A percentile compares a stretch with the other conserved stretches of the same genome.
These are phyloP conservation scores for Zangia roseola DNA, from an alignment of 768 basidiomycete genomes.

Conservation along the genomic window DNA sequence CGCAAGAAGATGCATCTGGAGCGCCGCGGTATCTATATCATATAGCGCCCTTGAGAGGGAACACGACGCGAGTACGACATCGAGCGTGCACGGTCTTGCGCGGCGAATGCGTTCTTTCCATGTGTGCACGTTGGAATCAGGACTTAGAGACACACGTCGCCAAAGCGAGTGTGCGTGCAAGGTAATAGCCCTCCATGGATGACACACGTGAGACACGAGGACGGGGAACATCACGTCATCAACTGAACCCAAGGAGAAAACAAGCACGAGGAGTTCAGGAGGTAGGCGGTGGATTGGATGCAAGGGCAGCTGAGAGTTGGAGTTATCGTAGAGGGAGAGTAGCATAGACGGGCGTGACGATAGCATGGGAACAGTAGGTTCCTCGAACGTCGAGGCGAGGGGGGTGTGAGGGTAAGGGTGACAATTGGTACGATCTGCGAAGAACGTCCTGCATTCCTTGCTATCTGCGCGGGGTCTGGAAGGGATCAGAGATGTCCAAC, in stretches of 20 bases:
- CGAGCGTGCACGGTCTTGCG: constrained; percentile 58
- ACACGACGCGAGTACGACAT: constrained; percentile 52
- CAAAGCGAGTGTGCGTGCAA: constrained; percentile 62
- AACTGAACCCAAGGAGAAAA: constrained; percentile 61
- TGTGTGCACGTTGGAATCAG: constrained; percentile 45
- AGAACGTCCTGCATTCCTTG: constrained; percentile 19
- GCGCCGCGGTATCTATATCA: constrained; percentile 47
- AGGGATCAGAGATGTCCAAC: constrained; percentile 4
- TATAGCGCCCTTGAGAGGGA: constrained; percentile 15
- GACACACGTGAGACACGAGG: constrained; percentile 67
- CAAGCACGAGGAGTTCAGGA: constrained; percentile 58
- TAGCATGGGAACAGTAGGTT: constrained; percentile 12
- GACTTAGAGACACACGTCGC: constrained; percentile 55
- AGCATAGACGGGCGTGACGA: constrained; percentile 29
- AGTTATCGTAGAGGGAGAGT: constrained; percentile 23
- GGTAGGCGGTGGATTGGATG: constrained; percentile 62
- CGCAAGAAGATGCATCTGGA: constrained; percentile 57
- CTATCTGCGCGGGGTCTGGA: constrained; percentile 17
- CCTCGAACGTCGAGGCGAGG: constrained; percentile 16
- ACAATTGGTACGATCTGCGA: constrained; percentile 22
- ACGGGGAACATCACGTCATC: constrained; percentile 58
- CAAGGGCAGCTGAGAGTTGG: constrained; percentile 23
- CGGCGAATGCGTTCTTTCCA: constrained; percentile 64
- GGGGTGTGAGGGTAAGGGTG: constrained; percentile 10
- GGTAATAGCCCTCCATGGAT: constrained; percentile 59